Evolutionary conservation across 805 yeast genomes (phyloP), one percentile per base, ranked within the genome.

Genomic region (Ogataea pilisensis): DNA sequence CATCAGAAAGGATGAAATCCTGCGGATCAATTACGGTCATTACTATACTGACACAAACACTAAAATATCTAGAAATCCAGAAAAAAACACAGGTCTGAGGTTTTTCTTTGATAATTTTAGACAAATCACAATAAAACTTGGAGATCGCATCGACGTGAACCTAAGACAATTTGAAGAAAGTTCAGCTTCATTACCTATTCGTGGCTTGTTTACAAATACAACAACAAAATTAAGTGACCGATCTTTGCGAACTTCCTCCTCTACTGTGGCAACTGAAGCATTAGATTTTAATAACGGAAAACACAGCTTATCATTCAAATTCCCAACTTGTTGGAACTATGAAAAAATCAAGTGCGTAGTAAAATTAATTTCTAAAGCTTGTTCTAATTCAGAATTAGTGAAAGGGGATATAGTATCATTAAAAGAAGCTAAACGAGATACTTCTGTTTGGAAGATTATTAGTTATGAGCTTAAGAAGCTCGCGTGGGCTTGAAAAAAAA

Each of bases 401-500:
- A 54, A 61, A 25, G 39, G 48, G 18, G 71, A 66, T 42, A 50
- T 69, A 17, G 58, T 66, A 8, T 53, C 64, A 0, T 44, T 57
- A 18, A 55, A 56, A n/a, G 67, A 67, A 22, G 73, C 73, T 6
- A 52, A 54, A 13, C 50, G 51, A 16, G 51, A 55, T 25, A 58
- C 66, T 1, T 55, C 68, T 8, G 40, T 65, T 4, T 60, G 68
- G 53, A 61, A 59, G 18, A 43, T 58, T 8, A 38, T 68, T 16
- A 70, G 64, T 41, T 56, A 67, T 39, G 58, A 55, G 32, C 44
- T 68, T 38, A 69, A 68, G 45, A 58, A 57, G 44, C 50, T 67
- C 37, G 58, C 69, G 0, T 69, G 73, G 73, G 69, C 50, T 2
- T 49, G 38, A 39, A n/a, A n/a, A n/a, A n/a, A n/a, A n/a, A n/a